Conservation (phyloP, 2,329 filamentous ascomycete genomes). For the Stachybotrys echinatus region DNA sequence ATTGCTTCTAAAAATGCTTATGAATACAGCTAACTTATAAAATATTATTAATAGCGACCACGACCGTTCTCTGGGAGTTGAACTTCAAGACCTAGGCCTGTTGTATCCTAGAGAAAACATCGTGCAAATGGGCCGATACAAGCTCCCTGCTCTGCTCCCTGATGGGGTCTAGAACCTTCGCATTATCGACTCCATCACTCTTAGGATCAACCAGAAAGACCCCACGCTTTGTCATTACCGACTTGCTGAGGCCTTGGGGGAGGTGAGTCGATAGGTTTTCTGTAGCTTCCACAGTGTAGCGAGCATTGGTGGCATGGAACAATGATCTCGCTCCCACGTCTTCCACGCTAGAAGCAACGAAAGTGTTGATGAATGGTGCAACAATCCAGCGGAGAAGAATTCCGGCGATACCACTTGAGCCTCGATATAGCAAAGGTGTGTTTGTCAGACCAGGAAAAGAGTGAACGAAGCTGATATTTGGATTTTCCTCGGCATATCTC, state of each 20-base stretch:
- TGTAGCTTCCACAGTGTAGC: conserved; percentile 8
- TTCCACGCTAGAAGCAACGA: conserved; percentile 8
- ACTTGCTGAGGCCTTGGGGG: conserved; percentile 1
- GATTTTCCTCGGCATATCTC: conserved; percentile 38
- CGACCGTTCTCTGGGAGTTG: no score
- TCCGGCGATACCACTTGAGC: conserved; percentile 9
- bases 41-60: no score
- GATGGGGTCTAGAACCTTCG: conserved; percentile 7
- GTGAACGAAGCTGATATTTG: conserved; percentile 30
- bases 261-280: neutral
- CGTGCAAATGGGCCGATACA: no score
- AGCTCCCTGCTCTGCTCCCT: neutral
- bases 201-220: conserved; percentile 10
- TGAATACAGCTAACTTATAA: no score
- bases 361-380: conserved; percentile 5
- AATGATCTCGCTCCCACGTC: conserved; percentile 14
- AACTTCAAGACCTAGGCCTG: no score
- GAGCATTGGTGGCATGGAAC: conserved; percentile 15
- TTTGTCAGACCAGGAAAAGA: conserved; percentile 23
- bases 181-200: conserved; percentile 10
- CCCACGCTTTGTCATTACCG: conserved; percentile 2
- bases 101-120: no score
- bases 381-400: conserved; percentile 11
- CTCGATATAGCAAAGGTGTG: conserved; percentile 13
- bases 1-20: no score